phyloP scores from a whole-genome alignment of 2,329 filamentous ascomycete species.

The Exophiala sideris region DNA sequence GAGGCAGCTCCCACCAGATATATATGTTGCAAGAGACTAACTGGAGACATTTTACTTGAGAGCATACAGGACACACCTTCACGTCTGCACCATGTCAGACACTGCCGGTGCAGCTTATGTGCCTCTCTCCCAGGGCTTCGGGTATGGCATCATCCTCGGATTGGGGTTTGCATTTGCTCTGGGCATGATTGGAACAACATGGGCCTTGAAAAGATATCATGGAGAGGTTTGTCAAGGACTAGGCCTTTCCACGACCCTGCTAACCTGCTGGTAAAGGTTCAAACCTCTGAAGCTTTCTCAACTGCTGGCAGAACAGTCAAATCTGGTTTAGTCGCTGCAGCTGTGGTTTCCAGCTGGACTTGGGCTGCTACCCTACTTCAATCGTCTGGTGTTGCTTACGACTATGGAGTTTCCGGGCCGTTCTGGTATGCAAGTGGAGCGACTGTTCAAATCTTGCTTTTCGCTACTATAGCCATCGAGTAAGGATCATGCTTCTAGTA shows the following conservation, averaged over 20 bases:
- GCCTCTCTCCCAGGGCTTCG: slow-evolving; percentile 48
- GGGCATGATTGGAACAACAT: slow-evolving; percentile 71
- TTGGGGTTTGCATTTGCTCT: slow-evolving; percentile 71
- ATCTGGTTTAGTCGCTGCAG: slow-evolving; percentile 79
- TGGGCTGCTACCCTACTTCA: slow-evolving; percentile 50
- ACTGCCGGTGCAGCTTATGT: slow-evolving; percentile 16
- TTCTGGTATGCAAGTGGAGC: slow-evolving; percentile 70
- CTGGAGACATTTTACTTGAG: background rate
- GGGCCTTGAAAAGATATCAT: slow-evolving; percentile 65
- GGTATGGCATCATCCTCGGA: slow-evolving; percentile 75
- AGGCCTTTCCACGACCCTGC: background rate
- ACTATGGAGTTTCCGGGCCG: slow-evolving; percentile 66
- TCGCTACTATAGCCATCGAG: slow-evolving; percentile 86
- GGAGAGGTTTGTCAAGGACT: slow-evolving; percentile 46
- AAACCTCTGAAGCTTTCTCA: slow-evolving; percentile 90
- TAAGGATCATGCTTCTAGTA: slow-evolving; percentile 5
- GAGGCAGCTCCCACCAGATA: no score
- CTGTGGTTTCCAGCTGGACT: slow-evolving; percentile 91
- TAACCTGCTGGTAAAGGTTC: slow-evolving; percentile 51
- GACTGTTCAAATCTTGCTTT: slow-evolving; percentile 82
- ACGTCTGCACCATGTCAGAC: slow-evolving; percentile 11
- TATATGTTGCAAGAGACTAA: no score
- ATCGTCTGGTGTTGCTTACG: slow-evolving; percentile 76
- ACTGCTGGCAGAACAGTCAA: slow-evolving; percentile 87
- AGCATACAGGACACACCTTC: background rate